phyloP scores from a whole-genome alignment of 1,139 yeast species.

The Pichia kudriavzevii region DNA sequence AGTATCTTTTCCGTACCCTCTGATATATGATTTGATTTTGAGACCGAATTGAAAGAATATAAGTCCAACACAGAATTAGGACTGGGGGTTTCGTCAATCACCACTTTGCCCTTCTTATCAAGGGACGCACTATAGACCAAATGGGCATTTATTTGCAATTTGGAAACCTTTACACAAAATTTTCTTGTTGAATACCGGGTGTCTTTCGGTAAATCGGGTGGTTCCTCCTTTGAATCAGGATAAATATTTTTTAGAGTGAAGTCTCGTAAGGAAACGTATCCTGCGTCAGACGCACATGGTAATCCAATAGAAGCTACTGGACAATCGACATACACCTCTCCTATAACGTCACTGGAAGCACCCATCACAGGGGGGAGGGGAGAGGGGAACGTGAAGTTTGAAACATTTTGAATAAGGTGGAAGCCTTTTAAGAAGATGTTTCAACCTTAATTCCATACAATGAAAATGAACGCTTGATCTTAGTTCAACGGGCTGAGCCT shows the following conservation, averaged over 20 bases:
- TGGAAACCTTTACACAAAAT: neutral
- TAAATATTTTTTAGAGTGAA: neutral
- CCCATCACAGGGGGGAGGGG: no score
- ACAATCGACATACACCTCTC: neutral
- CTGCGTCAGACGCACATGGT: neutral
- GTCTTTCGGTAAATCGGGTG: neutral
- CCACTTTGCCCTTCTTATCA: slow-evolving; percentile 1
- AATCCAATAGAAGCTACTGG: neutral
- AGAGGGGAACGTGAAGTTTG: no score
- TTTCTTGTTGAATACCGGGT: neutral
- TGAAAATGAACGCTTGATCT: no score
- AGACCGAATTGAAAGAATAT: neutral
- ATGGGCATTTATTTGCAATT: neutral
- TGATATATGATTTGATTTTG: neutral
- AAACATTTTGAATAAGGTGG: no score
- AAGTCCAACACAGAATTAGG: neutral
- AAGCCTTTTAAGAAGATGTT: no score
- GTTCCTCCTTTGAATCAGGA: neutral
- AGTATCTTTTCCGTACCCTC: neutral
- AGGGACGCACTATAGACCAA: neutral
- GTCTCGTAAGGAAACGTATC: neutral
- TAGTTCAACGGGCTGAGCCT: no score
- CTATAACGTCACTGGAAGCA: no score
- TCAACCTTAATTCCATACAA: no score
- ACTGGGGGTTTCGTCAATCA: neutral